A percentile compares a stretch with the other conserved stretches of the same genome.
Conservation (phyloP, 1,284 basidiomycete species). For the Moesziomyces aphidis region DNA sequence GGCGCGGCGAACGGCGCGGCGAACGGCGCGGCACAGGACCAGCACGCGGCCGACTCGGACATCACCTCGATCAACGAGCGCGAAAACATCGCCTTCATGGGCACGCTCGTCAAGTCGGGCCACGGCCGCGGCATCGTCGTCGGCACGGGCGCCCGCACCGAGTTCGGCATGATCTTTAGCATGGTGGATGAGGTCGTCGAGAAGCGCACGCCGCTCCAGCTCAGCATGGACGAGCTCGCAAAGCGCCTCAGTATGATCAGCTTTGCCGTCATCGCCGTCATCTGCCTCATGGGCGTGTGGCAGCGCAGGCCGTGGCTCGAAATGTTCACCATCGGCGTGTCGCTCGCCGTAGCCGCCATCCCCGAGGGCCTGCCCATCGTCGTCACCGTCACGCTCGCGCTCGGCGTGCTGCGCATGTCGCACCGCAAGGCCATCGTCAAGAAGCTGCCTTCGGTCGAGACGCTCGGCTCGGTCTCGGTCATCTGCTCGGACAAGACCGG, state of each 20-base stretch:
- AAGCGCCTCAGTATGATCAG: slow-evolving; percentile 89
- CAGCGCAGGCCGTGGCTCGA: slow-evolving; percentile 92
- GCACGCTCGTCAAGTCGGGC: slow-evolving; percentile 92
- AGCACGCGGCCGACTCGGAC: not conserved
- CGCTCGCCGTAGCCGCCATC: slow-evolving; percentile 94
- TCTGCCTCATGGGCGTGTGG: slow-evolving; percentile 88
- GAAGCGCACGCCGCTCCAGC: slow-evolving; percentile 89
- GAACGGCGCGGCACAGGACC: not conserved
- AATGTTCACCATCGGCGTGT: slow-evolving; percentile 99
- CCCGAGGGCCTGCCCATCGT: slow-evolving; percentile 97
- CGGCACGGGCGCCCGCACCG: slow-evolving; percentile 87
- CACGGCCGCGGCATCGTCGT: slow-evolving; percentile 88
- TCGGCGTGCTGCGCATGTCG: slow-evolving; percentile 93
- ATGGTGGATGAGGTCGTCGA: slow-evolving; percentile 99
- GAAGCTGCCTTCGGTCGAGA: slow-evolving; percentile 93
- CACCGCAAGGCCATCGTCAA: slow-evolving; percentile 96
- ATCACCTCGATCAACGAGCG: slow-evolving; percentile 79
- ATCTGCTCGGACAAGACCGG: slow-evolving; percentile 98
- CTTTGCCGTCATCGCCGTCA: slow-evolving; percentile 91
- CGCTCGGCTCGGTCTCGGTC: slow-evolving; percentile 91
- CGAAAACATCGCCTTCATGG: slow-evolving; percentile 93
- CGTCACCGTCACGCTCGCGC: slow-evolving; percentile 93
- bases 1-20: slow-evolving; percentile 2
- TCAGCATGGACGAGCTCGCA: slow-evolving; percentile 96
- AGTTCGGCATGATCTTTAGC: slow-evolving; percentile 94